Evolutionary conservation across 2,329 filamentous ascomycete genomes (phyloP).

Genomic region (Colletotrichum endophyticum): DNA sequence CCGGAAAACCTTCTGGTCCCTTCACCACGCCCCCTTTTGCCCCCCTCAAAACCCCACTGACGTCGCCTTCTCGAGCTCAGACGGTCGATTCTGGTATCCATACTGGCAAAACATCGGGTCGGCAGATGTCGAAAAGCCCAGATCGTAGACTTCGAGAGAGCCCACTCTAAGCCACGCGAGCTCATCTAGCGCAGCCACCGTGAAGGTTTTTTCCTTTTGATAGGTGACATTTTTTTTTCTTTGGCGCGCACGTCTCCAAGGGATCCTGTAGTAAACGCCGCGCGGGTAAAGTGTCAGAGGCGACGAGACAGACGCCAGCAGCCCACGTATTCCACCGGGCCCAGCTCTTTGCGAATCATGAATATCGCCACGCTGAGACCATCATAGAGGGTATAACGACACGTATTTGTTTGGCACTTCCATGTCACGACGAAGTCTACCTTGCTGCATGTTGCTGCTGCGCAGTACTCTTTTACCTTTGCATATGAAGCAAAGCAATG

Average conservation of each 20-base stretch:
- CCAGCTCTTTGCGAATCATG: not conserved
- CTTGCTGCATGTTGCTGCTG: not conserved
- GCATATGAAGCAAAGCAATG: not conserved
- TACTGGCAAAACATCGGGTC: not conserved
- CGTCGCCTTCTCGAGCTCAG: not conserved
- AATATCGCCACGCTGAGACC: not conserved
- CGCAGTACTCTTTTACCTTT: not conserved
- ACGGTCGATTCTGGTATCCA: not conserved
- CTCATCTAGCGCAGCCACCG: not conserved
- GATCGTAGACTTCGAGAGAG: not conserved
- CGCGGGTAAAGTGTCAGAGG: not conserved
- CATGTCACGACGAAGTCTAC: not conserved
- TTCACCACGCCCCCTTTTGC: not conserved
- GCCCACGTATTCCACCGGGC: not conserved
- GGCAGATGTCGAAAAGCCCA: not conserved
- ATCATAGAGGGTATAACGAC: not conserved
- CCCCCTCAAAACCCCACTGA: not conserved
- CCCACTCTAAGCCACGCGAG: slow-evolving; percentile 5
- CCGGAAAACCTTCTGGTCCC: not conserved
- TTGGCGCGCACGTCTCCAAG: not conserved
- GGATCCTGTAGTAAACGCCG: not conserved
- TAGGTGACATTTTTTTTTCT: not conserved
- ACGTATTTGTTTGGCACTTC: not conserved
- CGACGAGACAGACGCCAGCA: not conserved
- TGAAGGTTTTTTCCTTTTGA: not conserved